Evolutionary conservation across 495 filamentous ascomycete genomes (phyloP).

Genomic region (Talaromyces stipitatus): DNA sequence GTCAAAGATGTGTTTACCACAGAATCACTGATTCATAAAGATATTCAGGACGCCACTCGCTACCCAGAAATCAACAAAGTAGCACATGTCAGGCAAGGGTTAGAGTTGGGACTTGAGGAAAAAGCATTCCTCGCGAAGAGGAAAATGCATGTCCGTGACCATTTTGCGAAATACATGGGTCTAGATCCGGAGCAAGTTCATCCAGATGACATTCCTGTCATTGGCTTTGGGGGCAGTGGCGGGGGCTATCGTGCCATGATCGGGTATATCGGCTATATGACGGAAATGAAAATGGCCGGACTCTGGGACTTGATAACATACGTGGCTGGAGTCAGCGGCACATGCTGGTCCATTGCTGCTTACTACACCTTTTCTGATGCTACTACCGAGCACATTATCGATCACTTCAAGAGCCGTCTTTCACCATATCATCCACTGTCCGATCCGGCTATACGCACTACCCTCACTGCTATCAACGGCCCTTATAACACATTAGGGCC

Average conservation of each 20-base stretch:
- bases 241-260: conserved; percentile 7
- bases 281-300: conserved; percentile 5
- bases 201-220: conserved; percentile 5
- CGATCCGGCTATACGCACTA: conserved; percentile 4
- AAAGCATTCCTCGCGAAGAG: conserved; percentile 1
- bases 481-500: conserved; percentile 2
- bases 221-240: conserved; percentile 5
- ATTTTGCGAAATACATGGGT: conserved; percentile 5
- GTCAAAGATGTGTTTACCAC: conserved; percentile 5
- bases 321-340: conserved; percentile 43
- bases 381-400: conserved; percentile 1
- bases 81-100: neutral
- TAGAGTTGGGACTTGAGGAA: neutral
- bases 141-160: neutral
- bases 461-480: conserved; percentile 3
- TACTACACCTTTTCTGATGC: conserved; percentile 6
- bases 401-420: conserved; percentile 1
- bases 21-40: conserved; percentile 1
- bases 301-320: conserved; percentile 70
- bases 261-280: conserved; percentile 2
- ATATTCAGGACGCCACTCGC: neutral
- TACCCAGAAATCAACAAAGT: conserved; percentile 1
- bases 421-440: conserved; percentile 7
- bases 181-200: conserved; percentile 5
- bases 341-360: conserved; percentile 6